Conservation (phyloP, 208 protist species). For the Novymonas esmeraldas region DNA sequence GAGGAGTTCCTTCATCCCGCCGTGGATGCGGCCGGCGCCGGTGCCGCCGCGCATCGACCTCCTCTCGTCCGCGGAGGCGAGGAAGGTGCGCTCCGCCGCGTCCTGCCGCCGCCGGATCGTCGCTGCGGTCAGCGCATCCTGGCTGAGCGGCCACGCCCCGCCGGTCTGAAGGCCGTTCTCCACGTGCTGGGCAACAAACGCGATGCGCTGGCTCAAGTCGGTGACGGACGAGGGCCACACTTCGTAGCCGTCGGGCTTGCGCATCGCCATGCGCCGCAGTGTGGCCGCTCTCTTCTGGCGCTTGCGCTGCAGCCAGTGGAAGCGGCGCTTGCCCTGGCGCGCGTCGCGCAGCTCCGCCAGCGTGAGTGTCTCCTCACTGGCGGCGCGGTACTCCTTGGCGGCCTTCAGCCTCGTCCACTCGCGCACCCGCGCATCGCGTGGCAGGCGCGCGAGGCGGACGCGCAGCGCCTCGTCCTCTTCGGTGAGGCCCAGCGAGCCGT, state of each 20-base stretch:
- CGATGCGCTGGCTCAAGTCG: constrained; percentile 83
- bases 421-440: constrained; percentile 57
- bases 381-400: constrained; percentile 75
- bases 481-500: constrained; percentile 83
- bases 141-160: constrained; percentile 79
- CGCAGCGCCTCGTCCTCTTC: constrained; percentile 89
- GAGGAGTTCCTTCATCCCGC: constrained; percentile 65
- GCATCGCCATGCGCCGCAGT: constrained; percentile 74
- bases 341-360: constrained; percentile 76
- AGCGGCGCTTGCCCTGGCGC: constrained; percentile 79
- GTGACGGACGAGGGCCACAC: constrained; percentile 74
- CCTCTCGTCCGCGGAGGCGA: constrained; percentile 59
- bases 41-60: constrained; percentile 19
- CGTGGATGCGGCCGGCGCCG: constrained; percentile 13
- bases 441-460: constrained; percentile 71
- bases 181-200: constrained; percentile 88
- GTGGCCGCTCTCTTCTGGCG: constrained; percentile 65
- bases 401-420: constrained; percentile 82
- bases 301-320: constrained; percentile 87
- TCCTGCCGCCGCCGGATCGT: constrained; percentile 57
- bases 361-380: constrained; percentile 74
- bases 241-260: constrained; percentile 75
- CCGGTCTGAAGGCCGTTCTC: constrained; percentile 84
- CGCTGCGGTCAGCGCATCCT: constrained; percentile 53
- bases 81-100: constrained; percentile 67